These are phyloP conservation scores for Sphaerulina vaccinii DNA, from an alignment of 2,329 filamentous ascomycete genomes.

Conservation along the genomic window DNA sequence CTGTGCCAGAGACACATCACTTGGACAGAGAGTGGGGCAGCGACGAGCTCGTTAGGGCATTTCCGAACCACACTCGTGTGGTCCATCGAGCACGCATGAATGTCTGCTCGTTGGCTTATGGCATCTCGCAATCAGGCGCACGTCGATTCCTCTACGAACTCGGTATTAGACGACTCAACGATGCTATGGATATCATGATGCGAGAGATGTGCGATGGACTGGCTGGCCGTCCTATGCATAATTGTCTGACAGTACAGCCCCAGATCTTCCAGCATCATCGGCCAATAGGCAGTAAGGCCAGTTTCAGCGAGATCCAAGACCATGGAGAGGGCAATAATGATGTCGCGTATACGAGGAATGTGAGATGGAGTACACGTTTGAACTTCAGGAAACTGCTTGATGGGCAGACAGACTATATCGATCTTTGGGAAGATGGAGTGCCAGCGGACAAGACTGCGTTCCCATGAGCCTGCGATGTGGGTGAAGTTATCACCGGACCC, in stretches of 20 bases:
- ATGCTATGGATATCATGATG: constrained; percentile 40
- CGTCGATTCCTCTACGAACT: constrained; percentile 46
- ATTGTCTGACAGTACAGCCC: constrained; percentile 46
- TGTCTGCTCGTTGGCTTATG: constrained; percentile 48
- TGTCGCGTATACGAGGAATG: constrained; percentile 36
- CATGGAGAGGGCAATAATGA: constrained; percentile 37
- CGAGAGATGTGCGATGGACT: constrained; percentile 34
- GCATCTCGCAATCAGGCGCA: constrained; percentile 47
- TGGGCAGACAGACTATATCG: constrained; percentile 37
- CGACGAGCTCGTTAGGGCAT: constrained; percentile 19
- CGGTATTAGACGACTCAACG: constrained; percentile 43
- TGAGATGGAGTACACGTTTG: constrained; percentile 44
- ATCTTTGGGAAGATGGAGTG: constrained; percentile 19
- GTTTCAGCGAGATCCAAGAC: constrained; percentile 42
- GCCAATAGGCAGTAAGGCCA: constrained; percentile 38
- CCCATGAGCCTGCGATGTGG: neutral
- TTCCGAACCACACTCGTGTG: constrained; percentile 43
- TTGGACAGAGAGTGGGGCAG: constrained; percentile 28
- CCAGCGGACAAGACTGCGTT: neutral
- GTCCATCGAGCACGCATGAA: constrained; percentile 45
- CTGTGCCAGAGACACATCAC: constrained; percentile 24
- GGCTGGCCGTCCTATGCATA: constrained; percentile 35
- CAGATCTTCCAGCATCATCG: constrained; percentile 51
- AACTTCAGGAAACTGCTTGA: constrained; percentile 44
- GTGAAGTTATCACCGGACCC: too few relatives aligned